Evolutionary conservation across 345 rosid genomes (phyloP), one percentile per base, ranked within the genome.

Genomic region (Balakata baccata): DNA sequence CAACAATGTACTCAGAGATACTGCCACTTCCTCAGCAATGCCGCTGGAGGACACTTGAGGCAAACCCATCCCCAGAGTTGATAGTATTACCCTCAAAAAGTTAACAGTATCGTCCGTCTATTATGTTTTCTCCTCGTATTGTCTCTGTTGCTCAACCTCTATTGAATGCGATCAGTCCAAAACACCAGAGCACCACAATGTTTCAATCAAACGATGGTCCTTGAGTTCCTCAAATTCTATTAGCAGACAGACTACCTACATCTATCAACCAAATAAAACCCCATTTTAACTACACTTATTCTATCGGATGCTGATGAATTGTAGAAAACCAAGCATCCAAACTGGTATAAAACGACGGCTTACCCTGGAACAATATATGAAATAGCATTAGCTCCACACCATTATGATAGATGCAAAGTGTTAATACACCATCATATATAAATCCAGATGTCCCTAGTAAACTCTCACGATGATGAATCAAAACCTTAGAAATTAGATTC

Each of bases 1-100:
- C 22, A 71, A 59, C 43, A 70, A 70, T 13, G 75, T 65, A 58
- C 67, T 71, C 51, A 76, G 13, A 53, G 71, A 66, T n/a, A 63
- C 64, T 58, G 75, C 71, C n/a, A 64, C 66, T 70, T 76, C 79
- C 74, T 76, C 79, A 1, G 71, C 75, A 70, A 70, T 64, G 59
- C 79, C 18, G 3, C 75, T 16, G 9, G 79, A 76, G 69, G 79
- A 70, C 23, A 76, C 74, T 66, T 76, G 79, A 38, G 79, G 79
- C 66, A 76, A 38, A 23, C 75, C 79, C 79, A 76, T 76, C 52
- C 51, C 16, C 8, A 29, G 34, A 29, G 34, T 29, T 29, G 34
- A 29, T 29, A 29, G 34, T 29, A 29, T 29, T 29, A 29, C 34
- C 34, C 34, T 29, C 34, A 29, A 29, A 29, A 29, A 29, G 34